phyloP scores from a whole-genome alignment of 495 filamentous ascomycete genomes.

The Neurospora cerealis region DNA sequence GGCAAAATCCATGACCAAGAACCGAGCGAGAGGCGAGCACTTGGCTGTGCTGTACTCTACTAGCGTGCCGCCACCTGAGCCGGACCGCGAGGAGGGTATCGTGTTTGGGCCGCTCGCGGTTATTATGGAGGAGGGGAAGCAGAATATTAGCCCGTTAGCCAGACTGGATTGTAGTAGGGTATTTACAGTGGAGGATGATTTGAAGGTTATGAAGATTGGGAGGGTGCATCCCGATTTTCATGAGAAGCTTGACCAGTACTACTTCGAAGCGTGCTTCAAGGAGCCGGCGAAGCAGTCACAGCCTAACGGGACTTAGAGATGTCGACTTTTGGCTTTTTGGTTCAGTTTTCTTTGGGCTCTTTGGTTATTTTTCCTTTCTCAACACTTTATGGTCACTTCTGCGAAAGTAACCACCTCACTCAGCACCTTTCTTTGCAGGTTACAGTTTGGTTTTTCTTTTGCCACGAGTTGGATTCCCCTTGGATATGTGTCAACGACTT shows the following conservation, averaged over 20 bases:
- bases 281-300: background rate
- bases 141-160: constrained; percentile 22
- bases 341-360: background rate
- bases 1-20: background rate
- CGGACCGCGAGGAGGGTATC: constrained; percentile 17
- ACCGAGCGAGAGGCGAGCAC: constrained; percentile 7
- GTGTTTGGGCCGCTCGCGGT: constrained; percentile 15
- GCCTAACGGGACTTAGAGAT: background rate
- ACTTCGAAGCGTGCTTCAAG: constrained; percentile 8
- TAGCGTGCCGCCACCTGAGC: constrained; percentile 11
- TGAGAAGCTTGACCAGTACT: constrained; percentile 17
- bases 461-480: background rate
- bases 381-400: too few relatives aligned
- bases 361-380: background rate
- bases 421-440: background rate
- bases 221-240: constrained; percentile 17
- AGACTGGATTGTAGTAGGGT: constrained; percentile 22
- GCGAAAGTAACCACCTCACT: too few relatives aligned
- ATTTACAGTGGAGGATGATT: constrained; percentile 25
- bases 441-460: background rate
- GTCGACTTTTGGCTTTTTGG: background rate
- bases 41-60: constrained; percentile 19
- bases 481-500: background rate
- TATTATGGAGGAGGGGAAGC: constrained; percentile 20
- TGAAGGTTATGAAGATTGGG: constrained; percentile 23